Percentiles rank a stretch among this genome's conserved stretches.
Conservation (phyloP, 345 rosid species). For the Lepidium didymum region DNA sequence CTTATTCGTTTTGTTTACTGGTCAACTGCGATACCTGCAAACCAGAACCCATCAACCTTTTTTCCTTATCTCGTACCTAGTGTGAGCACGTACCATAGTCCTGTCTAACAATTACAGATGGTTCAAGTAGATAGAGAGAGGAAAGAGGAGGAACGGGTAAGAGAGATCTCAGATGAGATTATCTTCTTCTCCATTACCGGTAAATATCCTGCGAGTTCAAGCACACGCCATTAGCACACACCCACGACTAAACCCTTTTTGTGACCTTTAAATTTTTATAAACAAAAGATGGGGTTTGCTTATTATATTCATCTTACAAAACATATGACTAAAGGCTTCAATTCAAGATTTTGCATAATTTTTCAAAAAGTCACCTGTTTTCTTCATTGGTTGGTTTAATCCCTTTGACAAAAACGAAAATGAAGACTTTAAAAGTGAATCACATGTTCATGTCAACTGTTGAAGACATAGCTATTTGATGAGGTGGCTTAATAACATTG, state of each 20-base stretch:
- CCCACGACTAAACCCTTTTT: conserved; percentile 20
- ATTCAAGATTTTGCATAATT: not conserved
- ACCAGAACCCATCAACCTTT: conserved; percentile 16
- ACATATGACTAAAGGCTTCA: not conserved
- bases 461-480: not conserved
- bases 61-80: conserved; percentile 10
- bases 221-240: conserved; percentile 21
- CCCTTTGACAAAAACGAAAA: not conserved
- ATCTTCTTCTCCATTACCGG: not conserved
- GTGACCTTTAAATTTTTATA: not conserved
- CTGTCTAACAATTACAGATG: conserved; percentile 11
- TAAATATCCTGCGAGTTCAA: conserved; percentile 22
- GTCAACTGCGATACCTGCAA: conserved; percentile 1
- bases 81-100: conserved; percentile 9
- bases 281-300: conserved; percentile 24
- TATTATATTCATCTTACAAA: conserved; percentile 1
- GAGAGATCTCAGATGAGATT: not conserved
- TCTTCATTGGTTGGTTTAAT: not conserved
- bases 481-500: conserved; percentile 23
- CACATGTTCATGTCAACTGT: conserved; percentile 5
- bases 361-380: not conserved
- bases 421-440: not conserved
- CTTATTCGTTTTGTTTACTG: not conserved
- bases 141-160: not conserved
- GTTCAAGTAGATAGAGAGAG: conserved; percentile 20